phyloP scores from a whole-genome alignment of 306 rosid genomes.

The Dalbergia cochinchinensis region DNA sequence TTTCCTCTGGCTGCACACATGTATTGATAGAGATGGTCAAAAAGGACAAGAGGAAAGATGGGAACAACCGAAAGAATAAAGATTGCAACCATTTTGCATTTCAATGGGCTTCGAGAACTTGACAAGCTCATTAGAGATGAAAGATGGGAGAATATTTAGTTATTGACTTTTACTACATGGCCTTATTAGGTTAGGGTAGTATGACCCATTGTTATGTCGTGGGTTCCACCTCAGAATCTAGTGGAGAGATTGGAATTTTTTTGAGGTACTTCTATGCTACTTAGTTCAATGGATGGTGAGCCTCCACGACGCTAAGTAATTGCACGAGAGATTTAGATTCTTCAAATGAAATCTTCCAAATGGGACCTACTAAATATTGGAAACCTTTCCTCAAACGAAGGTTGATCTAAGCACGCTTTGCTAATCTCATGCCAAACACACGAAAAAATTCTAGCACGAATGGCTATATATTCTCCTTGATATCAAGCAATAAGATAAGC shows the following conservation, averaged over 20 bases:
- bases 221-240: constrained; percentile 39
- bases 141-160: constrained; percentile 48
- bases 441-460: not conserved
- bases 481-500: not conserved
- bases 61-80: constrained; percentile 55
- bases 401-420: constrained; percentile 20
- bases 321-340: constrained; percentile 43
- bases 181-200: constrained; percentile 6
- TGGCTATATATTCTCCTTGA: not conserved
- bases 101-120: constrained; percentile 33
- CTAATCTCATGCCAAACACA: not conserved
- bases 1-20: not conserved
- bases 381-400: constrained; percentile 37
- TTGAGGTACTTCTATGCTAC: constrained; percentile 11
- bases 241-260: constrained; percentile 6
- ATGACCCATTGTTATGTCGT: not conserved
- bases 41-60: constrained; percentile 43
- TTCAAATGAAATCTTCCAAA: constrained; percentile 58
- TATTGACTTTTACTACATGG: not conserved
- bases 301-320: constrained; percentile 38
- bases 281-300: constrained; percentile 44
- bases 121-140: constrained; percentile 27
- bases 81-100: constrained; percentile 43
- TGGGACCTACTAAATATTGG: constrained; percentile 55
- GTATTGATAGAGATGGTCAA: constrained; percentile 47